phyloP scores from a whole-genome alignment of 208 protist genomes.

The Acanthamoeba sp. region DNA sequence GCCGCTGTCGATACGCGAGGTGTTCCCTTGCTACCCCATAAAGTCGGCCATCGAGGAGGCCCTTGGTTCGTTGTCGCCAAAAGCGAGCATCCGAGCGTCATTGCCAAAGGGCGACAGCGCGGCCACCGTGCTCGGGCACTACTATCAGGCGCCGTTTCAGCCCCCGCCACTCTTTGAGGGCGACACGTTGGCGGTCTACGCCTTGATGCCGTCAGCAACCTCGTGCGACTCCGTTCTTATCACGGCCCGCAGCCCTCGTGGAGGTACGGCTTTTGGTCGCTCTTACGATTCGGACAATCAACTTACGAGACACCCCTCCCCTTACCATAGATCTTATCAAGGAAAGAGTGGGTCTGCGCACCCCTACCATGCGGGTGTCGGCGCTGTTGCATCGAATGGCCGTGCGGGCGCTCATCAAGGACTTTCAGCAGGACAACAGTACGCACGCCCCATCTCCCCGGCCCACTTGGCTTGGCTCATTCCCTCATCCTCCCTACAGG shows the following conservation, averaged over 20 bases:
- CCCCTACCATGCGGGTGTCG: not conserved
- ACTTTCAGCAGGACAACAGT: conserved; percentile 43
- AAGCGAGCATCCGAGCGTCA: not conserved
- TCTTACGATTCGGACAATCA: not conserved
- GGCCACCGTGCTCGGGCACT: not conserved
- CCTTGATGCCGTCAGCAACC: not conserved
- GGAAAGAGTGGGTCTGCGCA: not conserved
- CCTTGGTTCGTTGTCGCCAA: not conserved
- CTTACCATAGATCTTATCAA: not conserved
- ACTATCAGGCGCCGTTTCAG: conserved; percentile 19
- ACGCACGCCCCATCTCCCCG: too few species aligned
- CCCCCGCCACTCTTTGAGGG: not conserved
- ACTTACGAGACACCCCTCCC: not conserved
- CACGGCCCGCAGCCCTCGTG: not conserved
- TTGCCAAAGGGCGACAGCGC: not conserved
- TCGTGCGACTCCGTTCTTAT: not conserved
- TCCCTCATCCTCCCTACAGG: not conserved
- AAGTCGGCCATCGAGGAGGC: conserved; percentile 33
- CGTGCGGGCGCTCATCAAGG: not conserved
- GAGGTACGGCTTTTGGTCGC: not conserved
- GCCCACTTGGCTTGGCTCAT: not conserved
- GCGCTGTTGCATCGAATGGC: conserved; percentile 8
- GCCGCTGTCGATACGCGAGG: not conserved
- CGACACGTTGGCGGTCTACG: conserved; percentile 1
- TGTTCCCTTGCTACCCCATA: conserved; percentile 21